phyloP scores from a whole-genome alignment of 176 grass and related monocot genomes.

The Panicum miliaceum region DNA sequence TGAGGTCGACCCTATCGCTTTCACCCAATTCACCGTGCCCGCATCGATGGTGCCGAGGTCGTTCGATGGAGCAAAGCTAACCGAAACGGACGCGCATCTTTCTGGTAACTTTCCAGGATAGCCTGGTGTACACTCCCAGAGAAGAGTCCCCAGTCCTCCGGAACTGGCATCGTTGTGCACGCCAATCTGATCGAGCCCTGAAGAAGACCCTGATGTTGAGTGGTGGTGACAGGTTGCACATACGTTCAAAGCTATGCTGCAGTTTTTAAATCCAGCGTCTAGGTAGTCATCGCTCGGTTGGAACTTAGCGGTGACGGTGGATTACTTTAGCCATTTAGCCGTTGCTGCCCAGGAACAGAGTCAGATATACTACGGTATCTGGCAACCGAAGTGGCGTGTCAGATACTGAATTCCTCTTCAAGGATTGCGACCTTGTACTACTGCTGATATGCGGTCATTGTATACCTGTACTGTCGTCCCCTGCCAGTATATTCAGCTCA shows the following conservation, averaged over 20 bases:
- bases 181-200: neutral
- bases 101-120: neutral
- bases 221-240: neutral
- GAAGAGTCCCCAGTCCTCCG: constrained; percentile 2
- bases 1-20: neutral
- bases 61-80: neutral
- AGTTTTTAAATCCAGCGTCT: constrained; percentile 18
- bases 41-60: neutral
- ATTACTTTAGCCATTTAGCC: neutral
- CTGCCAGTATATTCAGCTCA: neutral
- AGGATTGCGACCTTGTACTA: neutral
- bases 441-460: too few relatives aligned
- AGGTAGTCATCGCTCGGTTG: neutral
- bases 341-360: constrained; percentile 27
- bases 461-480: neutral
- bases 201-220: neutral
- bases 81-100: neutral
- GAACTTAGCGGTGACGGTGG: neutral
- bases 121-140: neutral
- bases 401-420: neutral
- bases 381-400: neutral
- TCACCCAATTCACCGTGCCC: neutral
- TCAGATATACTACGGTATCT: neutral
- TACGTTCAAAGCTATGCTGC: constrained; percentile 44
- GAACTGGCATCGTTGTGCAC: neutral